Evolutionary conservation across 2,329 filamentous ascomycete genomes (phyloP).

Genomic region (Hypoxylon sp.): DNA sequence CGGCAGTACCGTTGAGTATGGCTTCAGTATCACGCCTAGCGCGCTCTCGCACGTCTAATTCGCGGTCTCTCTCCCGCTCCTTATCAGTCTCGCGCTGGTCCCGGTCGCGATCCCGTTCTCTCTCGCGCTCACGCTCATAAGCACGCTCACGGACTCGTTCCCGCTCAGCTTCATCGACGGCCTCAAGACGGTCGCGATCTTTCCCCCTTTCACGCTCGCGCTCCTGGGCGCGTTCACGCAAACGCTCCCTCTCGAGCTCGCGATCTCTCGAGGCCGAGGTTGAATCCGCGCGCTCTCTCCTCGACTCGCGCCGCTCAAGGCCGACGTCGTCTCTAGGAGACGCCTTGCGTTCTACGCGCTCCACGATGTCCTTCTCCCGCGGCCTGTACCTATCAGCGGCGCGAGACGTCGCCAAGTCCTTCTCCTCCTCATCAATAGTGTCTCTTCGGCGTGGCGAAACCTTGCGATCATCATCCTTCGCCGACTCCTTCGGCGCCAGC

Average conservation of each 20-base stretch:
- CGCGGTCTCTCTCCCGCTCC: conserved; percentile 45
- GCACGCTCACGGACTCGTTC: conserved; percentile 51
- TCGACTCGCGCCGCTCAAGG: conserved; percentile 50
- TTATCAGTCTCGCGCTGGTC: conserved; percentile 31
- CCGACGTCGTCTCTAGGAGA: conserved; percentile 48
- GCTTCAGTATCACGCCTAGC: conserved; percentile 59
- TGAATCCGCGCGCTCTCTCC: conserved; percentile 46
- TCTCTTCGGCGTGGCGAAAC: conserved; percentile 52
- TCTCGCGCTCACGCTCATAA: conserved; percentile 47
- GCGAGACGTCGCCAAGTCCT: conserved; percentile 42
- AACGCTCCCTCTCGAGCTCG: conserved; percentile 42
- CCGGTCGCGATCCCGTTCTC: conserved; percentile 33
- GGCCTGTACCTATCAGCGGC: conserved; percentile 52
- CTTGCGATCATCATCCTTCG: conserved; percentile 56
- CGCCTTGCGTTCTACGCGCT: conserved; percentile 45
- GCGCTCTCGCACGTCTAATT: conserved; percentile 45
- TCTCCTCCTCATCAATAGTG: conserved; percentile 45
- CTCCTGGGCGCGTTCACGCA: conserved; percentile 43
- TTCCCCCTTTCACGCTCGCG: conserved; percentile 44
- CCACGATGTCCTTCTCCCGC: conserved; percentile 49
- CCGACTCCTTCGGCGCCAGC: conserved; percentile 59
- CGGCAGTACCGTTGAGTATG: conserved; percentile 51
- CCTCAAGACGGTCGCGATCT: conserved; percentile 17
- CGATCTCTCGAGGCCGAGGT: conserved; percentile 45
- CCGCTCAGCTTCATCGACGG: conserved; percentile 16